phyloP scores from a whole-genome alignment of 176 grass and related monocot species.

The Oryza glumipatula region DNA sequence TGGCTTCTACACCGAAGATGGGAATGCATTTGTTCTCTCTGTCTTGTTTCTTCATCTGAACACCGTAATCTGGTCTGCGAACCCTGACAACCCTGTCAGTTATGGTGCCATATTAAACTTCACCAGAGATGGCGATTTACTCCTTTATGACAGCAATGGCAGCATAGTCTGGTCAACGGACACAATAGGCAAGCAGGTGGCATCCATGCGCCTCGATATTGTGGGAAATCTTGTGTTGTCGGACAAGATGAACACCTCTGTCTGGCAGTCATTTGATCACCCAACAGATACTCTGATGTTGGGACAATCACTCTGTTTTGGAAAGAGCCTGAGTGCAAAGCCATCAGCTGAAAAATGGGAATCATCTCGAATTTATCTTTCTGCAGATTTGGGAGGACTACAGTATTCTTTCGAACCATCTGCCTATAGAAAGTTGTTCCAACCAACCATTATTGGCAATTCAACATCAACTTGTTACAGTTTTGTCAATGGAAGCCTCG shows the following conservation, averaged over 20 bases:
- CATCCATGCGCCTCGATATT: conserved; percentile 31
- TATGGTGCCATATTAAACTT: conserved; percentile 33
- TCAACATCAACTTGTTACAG: conserved; percentile 14
- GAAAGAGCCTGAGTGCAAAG: too few species aligned
- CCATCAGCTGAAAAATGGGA: too few species aligned
- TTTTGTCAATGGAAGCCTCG: conserved; percentile 44
- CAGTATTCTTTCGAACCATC: background rate
- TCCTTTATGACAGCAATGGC: conserved; percentile 24
- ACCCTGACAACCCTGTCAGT: conserved; percentile 43
- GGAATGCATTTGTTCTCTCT: background rate
- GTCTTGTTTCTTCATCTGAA: background rate
- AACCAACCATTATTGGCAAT: background rate
- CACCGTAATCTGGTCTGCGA: conserved; percentile 46
- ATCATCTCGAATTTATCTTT: too few species aligned
- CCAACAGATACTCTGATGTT: conserved; percentile 55
- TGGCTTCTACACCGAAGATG: conserved; percentile 6
- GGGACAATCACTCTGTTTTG: conserved; percentile 39
- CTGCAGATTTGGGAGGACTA: too few species aligned
- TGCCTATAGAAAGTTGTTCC: background rate
- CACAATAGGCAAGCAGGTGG: background rate
- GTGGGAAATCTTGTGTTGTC: conserved; percentile 51
- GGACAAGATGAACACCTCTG: conserved; percentile 1
- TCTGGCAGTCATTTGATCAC: conserved; percentile 56
- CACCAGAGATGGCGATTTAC: conserved; percentile 32
- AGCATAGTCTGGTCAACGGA: conserved; percentile 48